A percentile compares a stretch with the other conserved stretches of the same genome.
These are phyloP conservation scores for Lepidium campestre DNA, from an alignment of 441 rosid genomes.

Conservation along the genomic window DNA sequence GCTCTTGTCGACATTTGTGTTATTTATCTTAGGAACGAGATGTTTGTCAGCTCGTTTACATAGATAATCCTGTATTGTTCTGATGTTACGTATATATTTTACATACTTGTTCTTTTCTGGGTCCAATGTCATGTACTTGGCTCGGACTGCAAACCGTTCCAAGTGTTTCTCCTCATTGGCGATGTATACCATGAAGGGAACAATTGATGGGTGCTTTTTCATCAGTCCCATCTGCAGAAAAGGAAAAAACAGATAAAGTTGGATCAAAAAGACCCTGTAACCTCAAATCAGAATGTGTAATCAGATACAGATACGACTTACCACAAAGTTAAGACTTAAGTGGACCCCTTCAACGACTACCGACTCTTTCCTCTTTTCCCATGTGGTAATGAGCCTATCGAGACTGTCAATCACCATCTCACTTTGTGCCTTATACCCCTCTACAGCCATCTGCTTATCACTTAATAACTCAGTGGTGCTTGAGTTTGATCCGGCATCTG, in stretches of 20 bases:
- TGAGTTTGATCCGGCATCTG: conserved; percentile 34
- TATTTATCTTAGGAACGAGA: conserved; percentile 93
- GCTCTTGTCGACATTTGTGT: conserved; percentile 93
- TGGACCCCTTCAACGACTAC: conserved; percentile 98
- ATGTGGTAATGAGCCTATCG: conserved; percentile 85
- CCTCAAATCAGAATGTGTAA: background rate
- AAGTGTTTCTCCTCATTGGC: conserved; percentile 89
- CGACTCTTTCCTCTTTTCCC: conserved; percentile 96
- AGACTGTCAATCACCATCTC: conserved; percentile 99
- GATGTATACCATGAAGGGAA: conserved; percentile 95
- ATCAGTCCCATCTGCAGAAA: conserved; percentile 87
- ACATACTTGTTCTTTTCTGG: conserved; percentile 94
- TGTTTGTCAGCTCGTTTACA: conserved; percentile 94
- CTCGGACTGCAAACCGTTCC: conserved; percentile 95
- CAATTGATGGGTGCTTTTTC: conserved; percentile 95
- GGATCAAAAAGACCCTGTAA: background rate
- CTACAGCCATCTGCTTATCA: conserved; percentile 87
- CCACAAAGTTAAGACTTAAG: conserved; percentile 97
- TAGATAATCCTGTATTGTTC: conserved; percentile 91
- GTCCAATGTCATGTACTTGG: conserved; percentile 95
- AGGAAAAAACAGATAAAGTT: background rate
- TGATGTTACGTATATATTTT: conserved; percentile 85
- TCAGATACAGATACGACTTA: conserved; percentile 28
- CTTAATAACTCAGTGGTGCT: conserved; percentile 46
- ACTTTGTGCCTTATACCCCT: conserved; percentile 97